Evolutionary conservation across 352 stramenopile genomes (phyloP), one percentile per base, ranked within the genome.

Genomic region (Pythium aquatile): DNA sequence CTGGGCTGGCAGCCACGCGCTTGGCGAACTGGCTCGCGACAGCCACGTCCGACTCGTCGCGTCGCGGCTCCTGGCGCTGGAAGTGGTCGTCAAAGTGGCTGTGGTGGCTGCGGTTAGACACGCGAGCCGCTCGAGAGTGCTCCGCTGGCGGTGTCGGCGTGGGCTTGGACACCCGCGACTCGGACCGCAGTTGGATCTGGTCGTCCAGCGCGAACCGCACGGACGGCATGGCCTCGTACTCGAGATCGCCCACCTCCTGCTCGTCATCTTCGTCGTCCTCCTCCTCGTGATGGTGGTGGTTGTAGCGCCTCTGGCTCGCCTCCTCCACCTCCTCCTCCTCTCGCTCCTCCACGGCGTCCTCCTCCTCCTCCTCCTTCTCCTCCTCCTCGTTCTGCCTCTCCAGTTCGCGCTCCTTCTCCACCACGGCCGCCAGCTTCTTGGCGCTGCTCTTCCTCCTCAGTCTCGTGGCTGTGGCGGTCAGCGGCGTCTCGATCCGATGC

Each of bases 401-500:
- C 1, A 39, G 24, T 5, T 62, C 62, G n/a, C 28, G 44, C 20
- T 65, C 44, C 11, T 61, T 53, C 49, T 69, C 63, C 14, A 54
- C 63, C 5, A 69, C 63, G 7, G 63, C 66, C 3, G 56, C 42
- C 30, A 66, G 28, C 52, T 68, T 73, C 44, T 29, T 51, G 17
- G 42, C 20, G 39, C 24, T 59, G 51, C 66, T 73, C 48, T 57
- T 57, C 33, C 52, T 37, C 26, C 61, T 39, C 26, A 37, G 17
- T 0, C 52, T 37, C 17, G 73, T 40, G 1, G 62, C 58, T 8
- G 73, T 54, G 0, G 62, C 40, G 5, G 40, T 51, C 44, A 30
- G 59, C n/a, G 72, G 63, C 55, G 75, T 77, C 56, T 70, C 42
- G 52, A 93, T 77, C 17, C 83, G 83, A 32, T 88, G 85, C 20